Evolutionary conservation across 2,329 filamentous ascomycete species (phyloP).

Genomic region (Talaromyces sp.): DNA sequence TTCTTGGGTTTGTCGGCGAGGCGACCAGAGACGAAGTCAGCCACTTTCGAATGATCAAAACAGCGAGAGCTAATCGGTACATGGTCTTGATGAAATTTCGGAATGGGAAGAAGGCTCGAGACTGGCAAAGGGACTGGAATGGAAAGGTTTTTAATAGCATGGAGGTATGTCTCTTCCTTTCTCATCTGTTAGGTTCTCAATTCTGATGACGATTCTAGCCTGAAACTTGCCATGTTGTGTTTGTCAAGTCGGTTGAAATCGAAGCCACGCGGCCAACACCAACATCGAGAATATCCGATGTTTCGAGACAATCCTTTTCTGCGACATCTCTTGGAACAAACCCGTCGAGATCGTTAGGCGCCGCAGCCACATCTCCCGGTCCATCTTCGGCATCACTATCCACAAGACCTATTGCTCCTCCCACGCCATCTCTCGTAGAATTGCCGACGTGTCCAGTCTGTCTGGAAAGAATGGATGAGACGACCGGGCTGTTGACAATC

Average conservation of each 20-base stretch:
- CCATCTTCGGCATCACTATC: constrained; percentile 43
- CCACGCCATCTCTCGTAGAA: constrained; percentile 80
- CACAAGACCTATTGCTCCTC: constrained; percentile 61
- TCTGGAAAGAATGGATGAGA: constrained; percentile 96
- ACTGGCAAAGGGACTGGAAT: constrained; percentile 84
- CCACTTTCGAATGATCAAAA: constrained; percentile 92
- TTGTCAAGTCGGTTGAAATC: constrained; percentile 87
- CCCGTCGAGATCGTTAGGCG: constrained; percentile 1
- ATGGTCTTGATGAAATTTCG: constrained; percentile 95
- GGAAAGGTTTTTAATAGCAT: constrained; percentile 89
- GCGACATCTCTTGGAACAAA: constrained; percentile 8
- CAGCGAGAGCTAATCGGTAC: constrained; percentile 81
- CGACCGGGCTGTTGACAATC: constrained; percentile 88
- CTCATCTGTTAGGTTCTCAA: neutral
- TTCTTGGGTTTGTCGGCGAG: constrained; percentile 86
- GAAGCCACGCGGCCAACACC: constrained; percentile 48
- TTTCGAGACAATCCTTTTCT: constrained; percentile 13
- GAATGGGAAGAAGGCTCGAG: constrained; percentile 64
- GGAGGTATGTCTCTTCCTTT: constrained; percentile 56
- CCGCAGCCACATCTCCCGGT: constrained; percentile 17
- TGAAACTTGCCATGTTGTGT: constrained; percentile 91
- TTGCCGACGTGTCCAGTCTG: constrained; percentile 95
- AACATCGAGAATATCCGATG: constrained; percentile 1
- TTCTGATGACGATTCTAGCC: constrained; percentile 48
- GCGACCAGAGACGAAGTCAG: constrained; percentile 79